These are phyloP conservation scores for Priceomyces melissophilus DNA, from an alignment of 805 yeast genomes.

Conservation along the genomic window DNA sequence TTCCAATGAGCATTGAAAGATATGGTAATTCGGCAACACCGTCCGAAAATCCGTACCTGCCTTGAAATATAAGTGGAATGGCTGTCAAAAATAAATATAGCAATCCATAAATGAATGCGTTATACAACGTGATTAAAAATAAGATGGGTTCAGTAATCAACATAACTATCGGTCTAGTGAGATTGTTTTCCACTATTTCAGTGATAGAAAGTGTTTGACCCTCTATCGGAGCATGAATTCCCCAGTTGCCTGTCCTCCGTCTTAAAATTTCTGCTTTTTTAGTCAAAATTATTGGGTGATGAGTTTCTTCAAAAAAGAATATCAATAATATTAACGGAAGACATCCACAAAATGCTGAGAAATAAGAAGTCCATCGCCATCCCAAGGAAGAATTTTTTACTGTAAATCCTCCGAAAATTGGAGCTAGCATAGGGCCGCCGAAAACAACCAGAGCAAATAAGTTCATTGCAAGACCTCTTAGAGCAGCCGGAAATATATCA, in stretches of 20 bases:
- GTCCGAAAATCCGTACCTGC: conserved; percentile 20
- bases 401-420: conserved; percentile 45
- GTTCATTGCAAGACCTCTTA: conserved; percentile 72
- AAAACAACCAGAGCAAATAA: conserved; percentile 66
- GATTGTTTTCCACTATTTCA: conserved; percentile 20
- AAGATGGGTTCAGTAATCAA: conserved; percentile 33
- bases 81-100: conserved; percentile 38
- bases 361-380: conserved; percentile 55
- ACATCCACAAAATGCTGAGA: conserved; percentile 33
- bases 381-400: conserved; percentile 21
- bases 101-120: conserved; percentile 33
- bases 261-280: conserved; percentile 21
- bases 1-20: conserved; percentile 33
- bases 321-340: conserved; percentile 26
- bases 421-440: conserved; percentile 71
- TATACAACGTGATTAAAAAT: conserved; percentile 34
- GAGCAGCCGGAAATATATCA: conserved; percentile 60
- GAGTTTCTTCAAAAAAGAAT: conserved; percentile 28
- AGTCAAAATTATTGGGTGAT: conserved; percentile 25
- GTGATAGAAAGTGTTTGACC: conserved; percentile 10
- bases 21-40: conserved; percentile 28
- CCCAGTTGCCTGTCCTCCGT: conserved; percentile 28
- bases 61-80: conserved; percentile 38
- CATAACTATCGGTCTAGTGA: conserved; percentile 29
- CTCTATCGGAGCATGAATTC: conserved; percentile 23